Conservation (phyloP, 2,329 filamentous ascomycete species). For the Monascus ruber region DNA sequence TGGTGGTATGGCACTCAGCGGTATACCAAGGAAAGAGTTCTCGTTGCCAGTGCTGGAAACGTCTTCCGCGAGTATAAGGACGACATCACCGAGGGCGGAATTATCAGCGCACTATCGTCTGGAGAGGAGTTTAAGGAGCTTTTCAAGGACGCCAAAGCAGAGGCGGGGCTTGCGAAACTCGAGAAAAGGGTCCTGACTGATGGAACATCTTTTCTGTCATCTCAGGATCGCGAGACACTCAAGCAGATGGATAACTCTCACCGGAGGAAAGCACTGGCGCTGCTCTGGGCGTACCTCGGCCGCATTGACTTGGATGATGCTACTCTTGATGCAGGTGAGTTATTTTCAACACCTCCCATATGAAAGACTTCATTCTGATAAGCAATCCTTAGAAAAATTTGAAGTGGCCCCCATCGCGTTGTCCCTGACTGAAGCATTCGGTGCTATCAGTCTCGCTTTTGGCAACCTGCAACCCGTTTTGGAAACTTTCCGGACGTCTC, state of each 20-base stretch:
- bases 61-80: conserved; percentile 91
- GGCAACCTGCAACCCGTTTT: conserved; percentile 73
- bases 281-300: conserved; percentile 92
- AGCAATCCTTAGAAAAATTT: conserved; percentile 53
- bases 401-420: conserved; percentile 80
- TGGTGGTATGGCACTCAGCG: conserved; percentile 99
- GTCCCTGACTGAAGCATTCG: conserved; percentile 74
- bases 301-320: conserved; percentile 74
- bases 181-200: conserved; percentile 67
- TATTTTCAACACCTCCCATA: background rate
- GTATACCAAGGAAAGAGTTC: conserved; percentile 83
- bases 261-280: conserved; percentile 72
- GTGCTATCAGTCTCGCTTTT: conserved; percentile 76
- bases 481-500: conserved; percentile 67
- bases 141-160: conserved; percentile 65
- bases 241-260: conserved; percentile 69
- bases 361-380: background rate
- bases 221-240: conserved; percentile 65
- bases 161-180: conserved; percentile 68
- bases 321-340: conserved; percentile 54
- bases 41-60: conserved; percentile 87
- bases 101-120: conserved; percentile 69
- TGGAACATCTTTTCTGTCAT: conserved; percentile 47
- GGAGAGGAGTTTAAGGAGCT: conserved; percentile 75
- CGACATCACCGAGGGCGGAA: conserved; percentile 64